phyloP scores from a whole-genome alignment of 2,329 filamentous ascomycete species.

The Cytospora piceae region DNA sequence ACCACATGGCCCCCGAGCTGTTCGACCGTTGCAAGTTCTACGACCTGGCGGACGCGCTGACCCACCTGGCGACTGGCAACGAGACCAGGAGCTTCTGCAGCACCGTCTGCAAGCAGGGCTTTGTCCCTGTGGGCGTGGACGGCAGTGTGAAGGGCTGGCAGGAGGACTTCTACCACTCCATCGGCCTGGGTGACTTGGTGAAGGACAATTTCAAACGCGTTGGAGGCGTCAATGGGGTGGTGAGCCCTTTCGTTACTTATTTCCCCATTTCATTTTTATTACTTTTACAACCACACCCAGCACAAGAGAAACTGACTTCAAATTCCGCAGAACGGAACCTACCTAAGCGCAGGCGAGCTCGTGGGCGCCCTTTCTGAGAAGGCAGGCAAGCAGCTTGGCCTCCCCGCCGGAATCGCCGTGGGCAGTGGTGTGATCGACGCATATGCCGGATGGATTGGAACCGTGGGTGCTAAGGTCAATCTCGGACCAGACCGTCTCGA shows the following conservation, averaged over 20 bases:
- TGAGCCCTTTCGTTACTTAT: constrained; percentile 60
- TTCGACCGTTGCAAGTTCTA: constrained; percentile 97
- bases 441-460: constrained; percentile 98
- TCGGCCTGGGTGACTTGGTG: constrained; percentile 83
- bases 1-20: constrained; percentile 90
- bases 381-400: constrained; percentile 80
- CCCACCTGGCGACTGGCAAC: constrained; percentile 89
- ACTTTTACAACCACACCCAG: constrained; percentile 17
- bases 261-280: constrained; percentile 31
- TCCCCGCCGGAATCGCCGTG: constrained; percentile 85
- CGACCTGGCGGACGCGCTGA: constrained; percentile 89
- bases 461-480: constrained; percentile 94
- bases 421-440: constrained; percentile 97
- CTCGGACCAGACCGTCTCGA: constrained; percentile 70
- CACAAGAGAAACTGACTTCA: constrained; percentile 29
- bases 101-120: constrained; percentile 96
- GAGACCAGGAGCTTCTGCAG: constrained; percentile 95
- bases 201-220: constrained; percentile 90
- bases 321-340: constrained; percentile 77
- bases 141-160: constrained; percentile 98
- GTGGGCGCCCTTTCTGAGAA: constrained; percentile 84
- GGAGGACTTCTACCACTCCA: constrained; percentile 85
- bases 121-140: constrained; percentile 94
- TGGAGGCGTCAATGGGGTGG: constrained; percentile 92
- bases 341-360: constrained; percentile 88